These are phyloP conservation scores for Arthrobotrys iridis DNA, from an alignment of 2,329 filamentous ascomycete genomes.

Conservation along the genomic window DNA sequence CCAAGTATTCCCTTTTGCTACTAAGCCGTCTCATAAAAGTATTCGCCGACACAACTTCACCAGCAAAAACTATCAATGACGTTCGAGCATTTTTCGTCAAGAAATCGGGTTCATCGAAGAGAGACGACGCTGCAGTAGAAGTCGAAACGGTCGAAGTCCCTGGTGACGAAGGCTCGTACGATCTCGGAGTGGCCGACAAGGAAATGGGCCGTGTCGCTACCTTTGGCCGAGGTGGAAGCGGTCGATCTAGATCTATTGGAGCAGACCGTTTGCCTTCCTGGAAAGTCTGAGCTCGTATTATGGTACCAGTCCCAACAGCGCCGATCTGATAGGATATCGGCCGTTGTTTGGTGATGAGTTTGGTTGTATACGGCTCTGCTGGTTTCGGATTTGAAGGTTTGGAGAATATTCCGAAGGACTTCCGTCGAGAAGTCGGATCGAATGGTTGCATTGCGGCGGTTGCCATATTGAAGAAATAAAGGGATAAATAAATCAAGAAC, in stretches of 20 bases:
- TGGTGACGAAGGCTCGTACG: slow-evolving; percentile 50
- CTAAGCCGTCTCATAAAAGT: slow-evolving; percentile 72
- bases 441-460: slow-evolving; percentile 52
- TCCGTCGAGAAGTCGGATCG: slow-evolving; percentile 47
- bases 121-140: slow-evolving; percentile 43
- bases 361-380: slow-evolving; percentile 30
- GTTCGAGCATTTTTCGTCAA: slow-evolving; percentile 23
- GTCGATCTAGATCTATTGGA: slow-evolving; percentile 46
- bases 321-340: slow-evolving; percentile 49
- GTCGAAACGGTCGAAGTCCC: slow-evolving; percentile 51
- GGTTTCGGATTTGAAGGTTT: slow-evolving; percentile 34
- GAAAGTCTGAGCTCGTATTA: slow-evolving; percentile 44
- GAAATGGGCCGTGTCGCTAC: slow-evolving; percentile 45
- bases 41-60: slow-evolving; percentile 75
- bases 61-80: slow-evolving; percentile 63
- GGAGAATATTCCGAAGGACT: slow-evolving; percentile 49
- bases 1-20: slow-evolving; percentile 74
- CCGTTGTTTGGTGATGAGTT: slow-evolving; percentile 46
- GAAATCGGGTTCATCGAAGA: slow-evolving; percentile 43
- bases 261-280: slow-evolving; percentile 30
- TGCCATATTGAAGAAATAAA: slow-evolving; percentile 18
- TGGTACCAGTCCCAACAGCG: slow-evolving; percentile 39
- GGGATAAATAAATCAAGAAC: neutral
- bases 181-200: slow-evolving; percentile 41
- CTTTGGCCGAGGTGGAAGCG: slow-evolving; percentile 44